phyloP scores from a whole-genome alignment of 2,329 filamentous ascomycete species.

The Westerdykella aurantiaca region DNA sequence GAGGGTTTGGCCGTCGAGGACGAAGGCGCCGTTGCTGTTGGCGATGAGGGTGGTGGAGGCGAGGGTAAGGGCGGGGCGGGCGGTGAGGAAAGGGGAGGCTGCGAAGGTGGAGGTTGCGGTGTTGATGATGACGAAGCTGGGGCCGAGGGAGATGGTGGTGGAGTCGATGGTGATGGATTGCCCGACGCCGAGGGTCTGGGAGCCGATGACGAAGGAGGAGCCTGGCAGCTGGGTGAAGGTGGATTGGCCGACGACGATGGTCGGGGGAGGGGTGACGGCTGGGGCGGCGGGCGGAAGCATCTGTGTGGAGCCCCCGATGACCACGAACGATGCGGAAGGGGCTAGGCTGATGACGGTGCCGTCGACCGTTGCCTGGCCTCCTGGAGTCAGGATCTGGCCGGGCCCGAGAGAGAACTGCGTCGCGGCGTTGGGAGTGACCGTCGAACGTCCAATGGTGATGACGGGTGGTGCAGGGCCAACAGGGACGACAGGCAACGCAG shows the following conservation, averaged over 20 bases:
- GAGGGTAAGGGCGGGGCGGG: constrained; percentile 16
- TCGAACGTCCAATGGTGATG: constrained; percentile 38
- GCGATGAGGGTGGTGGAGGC: constrained; percentile 19
- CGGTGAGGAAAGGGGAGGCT: constrained; percentile 16
- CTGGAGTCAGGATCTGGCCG: constrained; percentile 34
- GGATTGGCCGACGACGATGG: constrained; percentile 22
- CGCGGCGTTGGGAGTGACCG: constrained; percentile 42
- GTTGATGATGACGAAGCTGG: constrained; percentile 28
- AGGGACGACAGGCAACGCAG: constrained; percentile 14
- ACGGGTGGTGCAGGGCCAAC: constrained; percentile 20
- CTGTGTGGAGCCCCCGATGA: constrained; percentile 37
- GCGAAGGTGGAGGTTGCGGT: constrained; percentile 32
- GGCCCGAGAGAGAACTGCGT: constrained; percentile 42
- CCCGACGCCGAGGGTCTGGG: constrained; percentile 36
- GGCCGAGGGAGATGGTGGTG: constrained; percentile 27
- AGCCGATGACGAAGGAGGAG: constrained; percentile 17
- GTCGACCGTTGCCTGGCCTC: constrained; percentile 36
- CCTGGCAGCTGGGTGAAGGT: constrained; percentile 24
- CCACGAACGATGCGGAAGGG: constrained; percentile 35
- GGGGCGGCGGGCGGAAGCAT: constrained; percentile 22
- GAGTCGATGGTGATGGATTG: constrained; percentile 30
- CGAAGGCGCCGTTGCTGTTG: constrained; percentile 10
- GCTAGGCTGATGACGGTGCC: constrained; percentile 40
- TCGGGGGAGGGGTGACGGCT: constrained; percentile 23
- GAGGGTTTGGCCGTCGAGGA: constrained; percentile 34